A percentile compares a stretch with the other conserved stretches of the same genome.
Evolutionary conservation across 192 early-diverging fungal genomes (phyloP).

Genomic region (Rhizoclosmatium sp.): DNA sequence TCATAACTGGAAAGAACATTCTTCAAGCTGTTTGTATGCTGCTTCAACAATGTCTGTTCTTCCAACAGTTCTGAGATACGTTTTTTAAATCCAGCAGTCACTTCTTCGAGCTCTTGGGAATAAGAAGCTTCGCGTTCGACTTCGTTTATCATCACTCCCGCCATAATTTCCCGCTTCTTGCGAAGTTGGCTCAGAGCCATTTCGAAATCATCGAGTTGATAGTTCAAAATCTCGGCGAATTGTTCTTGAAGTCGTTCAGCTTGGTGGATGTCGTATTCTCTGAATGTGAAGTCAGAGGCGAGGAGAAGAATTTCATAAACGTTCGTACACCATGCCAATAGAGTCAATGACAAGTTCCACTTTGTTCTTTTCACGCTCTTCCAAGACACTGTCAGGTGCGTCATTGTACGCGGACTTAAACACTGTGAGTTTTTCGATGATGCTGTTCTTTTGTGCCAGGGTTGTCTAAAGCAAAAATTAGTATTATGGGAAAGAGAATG

Average conservation of each 20-base stretch:
- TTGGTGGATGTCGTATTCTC: constrained; percentile 57
- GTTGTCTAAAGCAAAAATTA: constrained; percentile 28
- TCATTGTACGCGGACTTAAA: constrained; percentile 54
- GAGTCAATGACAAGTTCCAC: constrained; percentile 52
- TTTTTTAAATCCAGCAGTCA: constrained; percentile 43
- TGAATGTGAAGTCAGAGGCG: too few relatives aligned
- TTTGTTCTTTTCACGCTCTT: constrained; percentile 47
- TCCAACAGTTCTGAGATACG: constrained; percentile 48
- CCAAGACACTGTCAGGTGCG: background rate
- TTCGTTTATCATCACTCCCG: constrained; percentile 38
- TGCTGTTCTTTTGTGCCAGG: constrained; percentile 44
- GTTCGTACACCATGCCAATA: too few relatives aligned
- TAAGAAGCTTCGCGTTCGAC: constrained; percentile 48
- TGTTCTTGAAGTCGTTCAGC: constrained; percentile 52
- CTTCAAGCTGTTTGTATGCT: constrained; percentile 44
- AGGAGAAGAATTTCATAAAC: too few relatives aligned
- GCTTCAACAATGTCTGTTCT: constrained; percentile 48
- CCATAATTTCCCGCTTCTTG: constrained; percentile 53
- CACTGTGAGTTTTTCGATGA: constrained; percentile 61
- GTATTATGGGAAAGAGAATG: background rate
- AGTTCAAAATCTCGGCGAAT: constrained; percentile 58
- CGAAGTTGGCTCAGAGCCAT: constrained; percentile 47
- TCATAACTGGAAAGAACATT: constrained; percentile 31
- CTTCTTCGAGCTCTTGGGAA: constrained; percentile 44
- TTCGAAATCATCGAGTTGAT: constrained; percentile 60